Base-by-base conservation (phyloP, 495 filamentous ascomycete genomes). In the Hypoxylon lenormandii region DNA sequence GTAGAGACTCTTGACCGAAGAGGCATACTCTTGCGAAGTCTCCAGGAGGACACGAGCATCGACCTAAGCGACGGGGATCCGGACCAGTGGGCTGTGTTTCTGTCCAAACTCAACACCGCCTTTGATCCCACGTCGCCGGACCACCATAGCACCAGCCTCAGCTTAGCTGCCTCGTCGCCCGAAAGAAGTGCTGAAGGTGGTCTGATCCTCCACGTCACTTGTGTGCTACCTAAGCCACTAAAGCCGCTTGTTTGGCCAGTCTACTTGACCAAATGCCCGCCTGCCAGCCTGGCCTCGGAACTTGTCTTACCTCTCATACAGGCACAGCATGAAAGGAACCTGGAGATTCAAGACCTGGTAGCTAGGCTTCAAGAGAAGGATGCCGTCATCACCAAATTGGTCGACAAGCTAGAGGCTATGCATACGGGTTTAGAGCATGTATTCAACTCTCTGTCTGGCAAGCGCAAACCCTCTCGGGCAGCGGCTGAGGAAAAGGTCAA, bases 351-450 rank as follows among this genome's bases (percentile, higher is more conserved):
- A 7, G 79, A 80, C 26, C 83, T 97, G 1, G 68, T 89, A 21
- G 75, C 83, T 6, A 81, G 82, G 21, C 71, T 97, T 8, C 83
- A 82, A 60, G 88, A 93, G 33, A 97, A 97, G 77, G 93, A 97
- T 76, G 85, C 81, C 69, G 84, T 92, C 15, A 91, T 97, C 59
- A 80, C 83, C 15, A 91, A 89, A 60, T 72, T 97, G 19, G 80
- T 92, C 7, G 92, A 96, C 74, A 92, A 91, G 69, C 80, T 95
- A n/a, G 90, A 92, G 60, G 80, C 86, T 0, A 84, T 87, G 46
- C 86, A 88, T 0, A 82, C 86, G 1, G 90, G 93, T 26, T 77
- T 94, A 4, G 86, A 87, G 12, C 81, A 85, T 19, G 82, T 93
- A 2, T 92, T 96, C 78, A 90, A 89, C 13, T 84, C 87, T 13